Evolutionary conservation across 106 monocot species (phyloP).

Genomic region (Agapanthus africanus): DNA sequence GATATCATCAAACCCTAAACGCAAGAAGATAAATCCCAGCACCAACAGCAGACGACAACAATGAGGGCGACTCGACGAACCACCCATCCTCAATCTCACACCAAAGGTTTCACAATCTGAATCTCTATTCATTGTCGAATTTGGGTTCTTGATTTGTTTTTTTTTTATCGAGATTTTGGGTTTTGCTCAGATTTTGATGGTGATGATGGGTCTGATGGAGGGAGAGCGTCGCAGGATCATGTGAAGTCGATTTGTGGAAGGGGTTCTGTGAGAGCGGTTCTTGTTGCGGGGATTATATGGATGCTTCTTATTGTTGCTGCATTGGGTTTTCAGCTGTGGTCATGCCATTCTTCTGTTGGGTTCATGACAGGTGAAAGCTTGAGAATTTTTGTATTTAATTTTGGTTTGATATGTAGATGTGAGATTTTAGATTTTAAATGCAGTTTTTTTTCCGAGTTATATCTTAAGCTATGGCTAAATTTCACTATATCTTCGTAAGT

Average conservation of each 20-base stretch:
- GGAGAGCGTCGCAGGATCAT: constrained; percentile 22
- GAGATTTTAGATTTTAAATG: too few relatives aligned
- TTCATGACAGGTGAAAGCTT: constrained; percentile 75
- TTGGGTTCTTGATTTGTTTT: not conserved
- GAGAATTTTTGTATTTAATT: too few relatives aligned
- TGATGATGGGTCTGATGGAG: constrained; percentile 10
- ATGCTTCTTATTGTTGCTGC: constrained; percentile 58
- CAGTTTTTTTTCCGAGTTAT: too few relatives aligned
- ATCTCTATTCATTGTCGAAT: not conserved
- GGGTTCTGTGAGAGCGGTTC: constrained; percentile 48
- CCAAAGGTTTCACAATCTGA: constrained; percentile 21
- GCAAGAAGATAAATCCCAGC: too few relatives aligned
- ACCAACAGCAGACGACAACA: too few relatives aligned
- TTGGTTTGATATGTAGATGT: too few relatives aligned
- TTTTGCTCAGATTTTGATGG: constrained; percentile 9
- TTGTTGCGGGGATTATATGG: constrained; percentile 67
- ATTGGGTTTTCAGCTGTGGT: constrained; percentile 58
- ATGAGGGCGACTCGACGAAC: constrained; percentile 29
- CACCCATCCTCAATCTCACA: constrained; percentile 5
- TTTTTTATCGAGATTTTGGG: not conserved
- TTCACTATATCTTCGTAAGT: too few relatives aligned
- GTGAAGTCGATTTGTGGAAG: constrained; percentile 43
- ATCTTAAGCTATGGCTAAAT: too few relatives aligned
- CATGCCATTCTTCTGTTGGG: constrained; percentile 60
- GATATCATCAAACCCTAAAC: too few relatives aligned